A percentile compares a stretch with the other conserved stretches of the same genome.
These are phyloP conservation scores for Prunus yedoensis DNA, from an alignment of 331 rosid genomes.

Conservation along the genomic window DNA sequence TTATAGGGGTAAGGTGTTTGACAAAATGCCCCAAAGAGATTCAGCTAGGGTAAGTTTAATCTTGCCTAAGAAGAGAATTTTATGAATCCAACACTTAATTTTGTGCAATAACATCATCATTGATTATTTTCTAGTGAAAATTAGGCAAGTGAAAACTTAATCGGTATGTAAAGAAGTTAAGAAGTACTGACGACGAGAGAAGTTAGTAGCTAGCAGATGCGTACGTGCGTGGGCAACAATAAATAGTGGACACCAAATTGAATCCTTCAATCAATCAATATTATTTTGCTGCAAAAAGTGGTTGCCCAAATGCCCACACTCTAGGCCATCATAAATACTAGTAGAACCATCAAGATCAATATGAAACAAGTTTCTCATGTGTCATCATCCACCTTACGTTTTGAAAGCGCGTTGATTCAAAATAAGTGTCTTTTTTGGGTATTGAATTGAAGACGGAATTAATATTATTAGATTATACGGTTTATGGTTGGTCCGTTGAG, in stretches of 20 bases:
- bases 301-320: too few species aligned
- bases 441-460: neutral
- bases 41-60: too few species aligned
- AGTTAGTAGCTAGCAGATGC: neutral
- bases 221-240: neutral
- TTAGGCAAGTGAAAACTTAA: neutral
- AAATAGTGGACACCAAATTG: neutral
- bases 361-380: conserved; percentile 4
- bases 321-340: too few species aligned
- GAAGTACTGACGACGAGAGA: neutral
- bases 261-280: too few species aligned
- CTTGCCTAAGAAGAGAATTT: too few species aligned
- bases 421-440: neutral
- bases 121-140: neutral
- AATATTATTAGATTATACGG: too few species aligned
- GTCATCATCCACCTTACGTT: neutral
- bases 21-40: too few species aligned
- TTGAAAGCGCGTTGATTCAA: neutral
- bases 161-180: neutral
- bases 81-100: too few species aligned
- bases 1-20: neutral
- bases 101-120: neutral
- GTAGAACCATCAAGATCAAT: too few species aligned
- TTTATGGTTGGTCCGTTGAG: conserved; percentile 26
- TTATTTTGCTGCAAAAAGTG: too few species aligned